These are phyloP conservation scores for Colletotrichum chlorophyti DNA, from an alignment of 2,329 filamentous ascomycete genomes.

Conservation along the genomic window DNA sequence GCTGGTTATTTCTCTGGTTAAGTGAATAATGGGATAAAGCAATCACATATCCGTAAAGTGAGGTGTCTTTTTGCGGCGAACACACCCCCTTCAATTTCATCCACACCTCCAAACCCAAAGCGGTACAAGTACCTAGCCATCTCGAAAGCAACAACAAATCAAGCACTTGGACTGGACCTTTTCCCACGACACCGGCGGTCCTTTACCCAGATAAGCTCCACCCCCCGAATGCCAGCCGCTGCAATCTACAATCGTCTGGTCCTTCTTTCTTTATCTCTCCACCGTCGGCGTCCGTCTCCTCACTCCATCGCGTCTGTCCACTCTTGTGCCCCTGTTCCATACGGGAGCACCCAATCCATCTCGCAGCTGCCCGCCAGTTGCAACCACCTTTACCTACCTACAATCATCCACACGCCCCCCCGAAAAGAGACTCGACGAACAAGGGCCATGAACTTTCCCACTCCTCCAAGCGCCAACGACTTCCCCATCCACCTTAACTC, in stretches of 20 bases:
- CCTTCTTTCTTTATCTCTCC: background rate
- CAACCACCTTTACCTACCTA: conserved; percentile 12
- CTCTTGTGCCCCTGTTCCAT: conserved; percentile 11
- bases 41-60: conserved; percentile 10
- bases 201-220: conserved; percentile 28
- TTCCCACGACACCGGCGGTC: no score
- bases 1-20: no score
- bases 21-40: background rate
- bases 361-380: conserved; percentile 29
- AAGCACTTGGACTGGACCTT: no score
- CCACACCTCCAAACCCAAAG: conserved; percentile 26
- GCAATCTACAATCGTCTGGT: background rate
- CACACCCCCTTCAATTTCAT: conserved; percentile 22
- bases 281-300: background rate
- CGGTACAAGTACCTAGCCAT: no score
- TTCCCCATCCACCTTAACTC: conserved; percentile 38
- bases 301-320: no score
- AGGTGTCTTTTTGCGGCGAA: conserved; percentile 5
- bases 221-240: conserved; percentile 14
- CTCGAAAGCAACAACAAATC: no score
- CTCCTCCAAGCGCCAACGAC: conserved; percentile 35
- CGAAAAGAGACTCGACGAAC: conserved; percentile 5
- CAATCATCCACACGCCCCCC: background rate
- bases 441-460: conserved; percentile 40
- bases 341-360: conserved; percentile 1